A percentile compares a stretch with the other conserved stretches of the same genome.
Evolutionary conservation across 2,329 filamentous ascomycete species (phyloP).

Genomic region (Pestalotiopsis sp.): DNA sequence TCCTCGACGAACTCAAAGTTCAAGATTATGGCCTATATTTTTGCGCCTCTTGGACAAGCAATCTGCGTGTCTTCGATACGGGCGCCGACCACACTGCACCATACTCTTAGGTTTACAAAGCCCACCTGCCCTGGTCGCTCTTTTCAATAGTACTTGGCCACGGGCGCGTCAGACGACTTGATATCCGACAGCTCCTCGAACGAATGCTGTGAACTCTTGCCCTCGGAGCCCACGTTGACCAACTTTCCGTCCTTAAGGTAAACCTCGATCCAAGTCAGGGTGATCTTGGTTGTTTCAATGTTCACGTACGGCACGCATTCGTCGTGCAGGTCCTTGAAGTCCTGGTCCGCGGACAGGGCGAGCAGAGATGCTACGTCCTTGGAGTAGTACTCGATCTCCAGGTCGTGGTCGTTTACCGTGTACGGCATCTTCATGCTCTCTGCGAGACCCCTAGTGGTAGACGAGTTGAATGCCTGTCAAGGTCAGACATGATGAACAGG

Average conservation of each 20-base stretch:
- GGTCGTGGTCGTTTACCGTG: slow-evolving; percentile 14
- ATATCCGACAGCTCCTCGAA: slow-evolving; percentile 14
- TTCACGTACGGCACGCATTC: slow-evolving; percentile 16
- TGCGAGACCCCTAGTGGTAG: slow-evolving; percentile 9
- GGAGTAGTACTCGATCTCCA: slow-evolving; percentile 21
- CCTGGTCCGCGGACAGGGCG: slow-evolving; percentile 17
- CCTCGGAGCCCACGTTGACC: slow-evolving; percentile 12
- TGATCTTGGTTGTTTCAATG: slow-evolving; percentile 7
- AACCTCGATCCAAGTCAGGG: slow-evolving; percentile 17
- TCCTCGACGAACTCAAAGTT: too few species aligned
- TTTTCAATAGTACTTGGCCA: neutral
- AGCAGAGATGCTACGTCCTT: slow-evolving; percentile 14
- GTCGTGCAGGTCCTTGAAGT: slow-evolving; percentile 16
- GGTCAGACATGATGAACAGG: too few species aligned
- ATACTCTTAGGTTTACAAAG: too few species aligned
- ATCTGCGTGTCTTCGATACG: too few species aligned
- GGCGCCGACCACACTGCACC: too few species aligned
- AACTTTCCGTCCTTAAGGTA: slow-evolving; percentile 18
- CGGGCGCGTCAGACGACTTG: neutral
- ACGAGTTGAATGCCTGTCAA: slow-evolving; percentile 15
- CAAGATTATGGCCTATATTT: too few species aligned
- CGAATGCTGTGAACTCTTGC: slow-evolving; percentile 16
- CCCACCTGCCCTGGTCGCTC: neutral
- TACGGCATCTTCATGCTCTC: slow-evolving; percentile 18
- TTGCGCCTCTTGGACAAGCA: too few species aligned